These are phyloP conservation scores for Claviceps citrina DNA, from an alignment of 2,329 filamentous ascomycete species.

Conservation along the genomic window DNA sequence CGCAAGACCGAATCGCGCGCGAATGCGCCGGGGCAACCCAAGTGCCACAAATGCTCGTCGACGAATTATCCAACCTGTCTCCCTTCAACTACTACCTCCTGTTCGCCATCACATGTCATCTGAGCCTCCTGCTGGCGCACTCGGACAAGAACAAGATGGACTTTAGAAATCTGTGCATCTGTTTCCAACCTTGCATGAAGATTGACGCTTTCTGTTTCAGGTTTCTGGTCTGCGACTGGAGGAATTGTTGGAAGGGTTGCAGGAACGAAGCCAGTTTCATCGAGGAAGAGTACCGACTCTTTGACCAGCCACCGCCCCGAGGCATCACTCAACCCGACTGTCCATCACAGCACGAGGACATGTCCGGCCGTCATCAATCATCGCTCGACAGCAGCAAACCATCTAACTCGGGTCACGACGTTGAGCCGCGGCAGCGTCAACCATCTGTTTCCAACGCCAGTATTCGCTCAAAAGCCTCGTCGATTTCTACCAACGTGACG, in stretches of 20 bases:
- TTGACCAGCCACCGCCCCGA: conserved; percentile 41
- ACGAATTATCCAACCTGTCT: conserved; percentile 84
- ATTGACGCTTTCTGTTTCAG: conserved; percentile 92
- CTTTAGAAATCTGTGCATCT: conserved; percentile 87
- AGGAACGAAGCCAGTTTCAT: conserved; percentile 74
- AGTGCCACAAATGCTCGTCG: conserved; percentile 73
- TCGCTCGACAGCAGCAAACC: conserved; percentile 51
- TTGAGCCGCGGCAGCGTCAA: conserved; percentile 29
- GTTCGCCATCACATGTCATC: conserved; percentile 91
- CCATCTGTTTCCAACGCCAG: conserved; percentile 28
- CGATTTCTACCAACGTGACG: conserved; percentile 31
- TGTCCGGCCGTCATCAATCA: conserved; percentile 21
- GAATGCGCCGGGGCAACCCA: conserved; percentile 65
- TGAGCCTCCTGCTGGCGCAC: conserved; percentile 79
- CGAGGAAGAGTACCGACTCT: conserved; percentile 48
- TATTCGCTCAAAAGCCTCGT: conserved; percentile 26
- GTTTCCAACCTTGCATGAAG: conserved; percentile 93
- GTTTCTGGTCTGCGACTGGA: conserved; percentile 88
- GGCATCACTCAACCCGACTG: conserved; percentile 26
- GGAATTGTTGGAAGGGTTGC: conserved; percentile 93
- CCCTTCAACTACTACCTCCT: conserved; percentile 96
- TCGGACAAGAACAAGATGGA: conserved; percentile 98
- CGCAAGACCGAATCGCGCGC: conserved; percentile 64
- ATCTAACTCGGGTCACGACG: conserved; percentile 18
- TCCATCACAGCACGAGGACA: conserved; percentile 11